Evolutionary conservation across 1,139 yeast genomes (phyloP), one percentile per base, ranked within the genome.

Genomic region (Groenewaldozyma sp.): DNA sequence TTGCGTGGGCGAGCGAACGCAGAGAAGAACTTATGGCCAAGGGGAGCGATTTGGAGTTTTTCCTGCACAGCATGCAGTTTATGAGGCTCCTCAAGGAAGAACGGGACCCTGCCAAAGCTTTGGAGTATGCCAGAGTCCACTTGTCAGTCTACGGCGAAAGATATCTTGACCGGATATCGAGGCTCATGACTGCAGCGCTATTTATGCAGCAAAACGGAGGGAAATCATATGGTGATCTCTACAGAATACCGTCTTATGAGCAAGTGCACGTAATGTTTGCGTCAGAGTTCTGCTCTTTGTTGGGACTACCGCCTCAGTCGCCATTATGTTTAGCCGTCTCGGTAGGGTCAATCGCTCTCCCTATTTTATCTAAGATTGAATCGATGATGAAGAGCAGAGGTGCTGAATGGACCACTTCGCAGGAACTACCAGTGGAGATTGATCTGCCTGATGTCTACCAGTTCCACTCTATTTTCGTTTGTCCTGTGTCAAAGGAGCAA

Each of bases 401-500:
- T 28, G 67, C 77, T 5, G 78, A 71, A 44, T 75, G 81, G 81
- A 66, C 77, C 1, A 65, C 76, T 0, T 56, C 62, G 27, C 66
- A 71, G 45, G 82, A 78, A 54, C 55, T 78, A 24, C 82, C 83
- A 2, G 74, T 77, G 39, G 82, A 74, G 45, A 68, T 76, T 29
- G 68, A 70, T 24, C 57, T 78, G 22, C 83, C 84, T 0, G 57
- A 59, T 0, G 60, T 60, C 24, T 57, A 74, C 36, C 66, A 65
- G 36, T 82, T 77, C 60, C 96, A 87, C 59, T 84, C 94, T 0
- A 78, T 87, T 2, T 87, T 86, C 59, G 87, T 86, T 3, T 87
- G 96, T 58, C 96, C 96, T 0, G 88, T 87, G 1, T 74, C 91
- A 5, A 82, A 84, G 58, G 95, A 86, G 51, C 95, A 88, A 53